These are phyloP conservation scores for Afroboletus lepidellus DNA, from an alignment of 1,284 basidiomycete genomes.

Conservation along the genomic window DNA sequence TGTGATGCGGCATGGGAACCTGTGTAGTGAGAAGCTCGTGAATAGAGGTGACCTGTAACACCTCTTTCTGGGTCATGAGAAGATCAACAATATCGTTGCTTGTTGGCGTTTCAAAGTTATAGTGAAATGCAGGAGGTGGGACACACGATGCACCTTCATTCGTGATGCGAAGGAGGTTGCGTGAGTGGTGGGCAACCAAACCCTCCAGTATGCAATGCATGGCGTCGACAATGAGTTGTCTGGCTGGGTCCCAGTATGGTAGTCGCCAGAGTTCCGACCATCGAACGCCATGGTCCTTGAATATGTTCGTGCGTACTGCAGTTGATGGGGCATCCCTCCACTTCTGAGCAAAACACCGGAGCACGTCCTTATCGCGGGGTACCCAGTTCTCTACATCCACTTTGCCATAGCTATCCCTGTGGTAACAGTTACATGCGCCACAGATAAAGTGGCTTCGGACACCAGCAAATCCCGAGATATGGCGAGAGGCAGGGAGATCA, in stretches of 20 bases:
- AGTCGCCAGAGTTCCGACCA: conserved; percentile 15
- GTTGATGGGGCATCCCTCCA: conserved; percentile 9
- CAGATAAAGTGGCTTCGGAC: conserved; percentile 15
- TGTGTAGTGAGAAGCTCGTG: conserved; percentile 1
- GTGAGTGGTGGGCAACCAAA: conserved; percentile 5
- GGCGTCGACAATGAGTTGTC: conserved; percentile 14
- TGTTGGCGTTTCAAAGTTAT: neutral
- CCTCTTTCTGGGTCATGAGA: conserved; percentile 6
- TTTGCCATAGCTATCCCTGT: conserved; percentile 7
- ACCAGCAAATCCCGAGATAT: conserved; percentile 3
- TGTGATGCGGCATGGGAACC: no score
- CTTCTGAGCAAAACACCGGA: neutral
- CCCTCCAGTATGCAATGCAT: conserved; percentile 24
- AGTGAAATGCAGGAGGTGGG: neutral
- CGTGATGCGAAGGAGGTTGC: conserved; percentile 5
- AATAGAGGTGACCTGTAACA: conserved; percentile 2
- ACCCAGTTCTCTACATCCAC: conserved; percentile 14
- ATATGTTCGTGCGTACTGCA: conserved; percentile 2
- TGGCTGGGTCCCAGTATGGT: conserved; percentile 20
- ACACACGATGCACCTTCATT: neutral
- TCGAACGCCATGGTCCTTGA: conserved; percentile 14
- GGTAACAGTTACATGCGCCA: conserved; percentile 10
- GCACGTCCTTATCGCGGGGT: conserved; percentile 1
- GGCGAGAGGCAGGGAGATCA: conserved; percentile 12
- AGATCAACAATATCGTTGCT: neutral